These are phyloP conservation scores for Fraxinus ornus DNA, from an alignment of 305 asterid species.

Conservation along the genomic window DNA sequence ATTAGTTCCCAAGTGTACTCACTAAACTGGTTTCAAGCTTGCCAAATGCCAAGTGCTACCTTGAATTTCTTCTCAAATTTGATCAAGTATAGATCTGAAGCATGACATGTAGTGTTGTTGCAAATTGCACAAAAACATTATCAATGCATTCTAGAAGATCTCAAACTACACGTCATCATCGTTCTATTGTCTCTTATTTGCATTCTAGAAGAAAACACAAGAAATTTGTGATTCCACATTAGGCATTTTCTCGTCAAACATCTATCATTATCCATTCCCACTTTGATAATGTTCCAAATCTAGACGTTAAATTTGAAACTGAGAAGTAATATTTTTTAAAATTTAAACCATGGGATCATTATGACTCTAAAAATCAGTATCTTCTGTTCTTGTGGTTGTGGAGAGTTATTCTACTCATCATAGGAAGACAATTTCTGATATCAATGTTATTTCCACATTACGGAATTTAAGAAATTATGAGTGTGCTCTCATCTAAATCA, in stretches of 20 bases:
- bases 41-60: background rate
- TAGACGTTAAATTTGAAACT: background rate
- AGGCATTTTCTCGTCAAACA: background rate
- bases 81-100: background rate
- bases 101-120: constrained; percentile 8
- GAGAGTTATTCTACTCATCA: background rate
- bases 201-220: background rate
- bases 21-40: background rate
- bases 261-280: background rate
- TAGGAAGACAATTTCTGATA: background rate
- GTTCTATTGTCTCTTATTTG: background rate
- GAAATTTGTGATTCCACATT: background rate
- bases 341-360: background rate
- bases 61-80: background rate
- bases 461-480: background rate
- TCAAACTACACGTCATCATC: background rate
- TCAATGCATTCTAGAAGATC: background rate
- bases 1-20: background rate
- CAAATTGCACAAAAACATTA: constrained; percentile 5
- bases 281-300: background rate
- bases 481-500: background rate
- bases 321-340: background rate
- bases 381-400: background rate
- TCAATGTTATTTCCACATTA: background rate
- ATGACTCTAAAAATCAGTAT: background rate